phyloP scores from a whole-genome alignment of 345 rosid species.

The Populus euphratica region DNA sequence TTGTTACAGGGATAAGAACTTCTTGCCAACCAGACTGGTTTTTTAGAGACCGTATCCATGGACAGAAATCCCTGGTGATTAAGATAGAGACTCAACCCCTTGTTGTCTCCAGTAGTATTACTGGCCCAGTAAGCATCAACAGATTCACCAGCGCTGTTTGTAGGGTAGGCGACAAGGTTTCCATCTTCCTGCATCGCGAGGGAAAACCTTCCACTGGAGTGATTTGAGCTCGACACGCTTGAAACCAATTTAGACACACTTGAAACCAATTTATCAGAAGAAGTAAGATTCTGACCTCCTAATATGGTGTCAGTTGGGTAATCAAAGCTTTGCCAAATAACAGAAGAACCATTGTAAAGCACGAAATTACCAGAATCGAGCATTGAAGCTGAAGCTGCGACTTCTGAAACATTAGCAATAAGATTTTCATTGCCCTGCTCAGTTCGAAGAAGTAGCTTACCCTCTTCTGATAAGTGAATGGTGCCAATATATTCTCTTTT shows the following conservation, averaged over 20 bases:
- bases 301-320: no score
- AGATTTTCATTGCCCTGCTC: neutral
- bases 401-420: neutral
- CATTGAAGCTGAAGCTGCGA: constrained; percentile 23
- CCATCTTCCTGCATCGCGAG: constrained; percentile 23
- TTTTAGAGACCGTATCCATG: neutral
- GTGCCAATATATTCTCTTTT: neutral
- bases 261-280: neutral
- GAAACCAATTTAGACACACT: constrained; percentile 23
- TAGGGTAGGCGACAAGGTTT: constrained; percentile 16
- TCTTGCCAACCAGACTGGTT: neutral
- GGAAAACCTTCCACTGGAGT: constrained; percentile 25
- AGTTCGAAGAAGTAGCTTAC: constrained; percentile 18
- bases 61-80: neutral
- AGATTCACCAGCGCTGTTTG: neutral
- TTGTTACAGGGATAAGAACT: neutral
- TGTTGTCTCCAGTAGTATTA: neutral
- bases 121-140: constrained; percentile 18
- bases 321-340: no score
- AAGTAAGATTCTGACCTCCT: no score
- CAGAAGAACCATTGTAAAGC: neutral
- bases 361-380: constrained; percentile 31
- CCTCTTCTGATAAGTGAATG: neutral
- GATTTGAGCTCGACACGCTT: constrained; percentile 13
- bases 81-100: neutral